phyloP scores from a whole-genome alignment of 75 land plant species.

The Cryptomeria japonica region DNA sequence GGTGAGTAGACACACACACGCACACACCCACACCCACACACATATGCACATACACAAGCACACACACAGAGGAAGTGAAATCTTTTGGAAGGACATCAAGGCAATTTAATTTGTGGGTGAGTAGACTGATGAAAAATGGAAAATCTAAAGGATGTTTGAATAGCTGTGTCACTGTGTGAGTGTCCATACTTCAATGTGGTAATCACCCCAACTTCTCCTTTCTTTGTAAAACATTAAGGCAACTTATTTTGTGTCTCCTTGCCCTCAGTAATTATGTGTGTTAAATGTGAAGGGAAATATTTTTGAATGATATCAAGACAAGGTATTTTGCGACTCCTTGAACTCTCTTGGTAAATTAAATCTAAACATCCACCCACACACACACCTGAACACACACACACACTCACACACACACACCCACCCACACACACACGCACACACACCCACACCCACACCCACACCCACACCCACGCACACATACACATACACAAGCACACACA shows the following conservation, averaged over 20 bases:
- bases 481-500: too few species aligned
- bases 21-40: too few species aligned
- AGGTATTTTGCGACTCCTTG: background rate
- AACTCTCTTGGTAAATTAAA: background rate
- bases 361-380: too few species aligned
- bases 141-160: too few species aligned
- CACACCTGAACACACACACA: too few species aligned
- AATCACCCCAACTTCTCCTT: background rate
- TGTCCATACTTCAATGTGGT: background rate
- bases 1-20: too few species aligned
- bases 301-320: background rate
- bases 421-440: too few species aligned
- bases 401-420: too few species aligned
- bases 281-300: background rate
- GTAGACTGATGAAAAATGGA: background rate
- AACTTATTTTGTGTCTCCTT: background rate
- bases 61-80: background rate
- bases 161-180: background rate
- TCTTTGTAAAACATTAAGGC: background rate
- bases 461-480: too few species aligned
- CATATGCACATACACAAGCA: too few species aligned
- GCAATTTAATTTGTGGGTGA: background rate
- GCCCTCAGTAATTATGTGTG: too few species aligned
- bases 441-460: too few species aligned
- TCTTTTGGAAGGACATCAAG: background rate